phyloP scores from a whole-genome alignment of 345 rosid genomes.

The Carallia brachiata region DNA sequence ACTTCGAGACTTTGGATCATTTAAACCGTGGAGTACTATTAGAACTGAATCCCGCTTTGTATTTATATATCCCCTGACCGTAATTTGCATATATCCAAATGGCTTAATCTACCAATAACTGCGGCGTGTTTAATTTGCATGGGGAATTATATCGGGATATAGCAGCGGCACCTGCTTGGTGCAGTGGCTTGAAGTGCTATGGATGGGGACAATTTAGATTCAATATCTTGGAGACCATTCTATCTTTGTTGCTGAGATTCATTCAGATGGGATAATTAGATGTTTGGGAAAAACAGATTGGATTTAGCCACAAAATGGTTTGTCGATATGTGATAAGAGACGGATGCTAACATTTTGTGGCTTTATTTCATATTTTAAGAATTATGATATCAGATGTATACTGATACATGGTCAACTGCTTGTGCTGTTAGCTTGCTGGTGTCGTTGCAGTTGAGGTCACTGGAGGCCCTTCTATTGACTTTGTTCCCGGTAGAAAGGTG shows the following conservation, averaged over 20 bases:
- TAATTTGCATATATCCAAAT: background rate
- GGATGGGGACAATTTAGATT: background rate
- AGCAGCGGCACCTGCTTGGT: background rate
- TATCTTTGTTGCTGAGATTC: background rate
- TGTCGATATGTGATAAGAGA: background rate
- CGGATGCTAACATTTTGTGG: background rate
- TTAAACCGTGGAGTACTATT: background rate
- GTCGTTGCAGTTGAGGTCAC: slow-evolving; percentile 96
- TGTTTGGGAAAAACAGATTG: background rate
- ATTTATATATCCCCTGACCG: background rate
- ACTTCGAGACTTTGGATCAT: background rate
- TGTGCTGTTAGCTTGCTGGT: slow-evolving; percentile 70
- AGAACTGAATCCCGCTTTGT: background rate
- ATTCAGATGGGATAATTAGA: background rate
- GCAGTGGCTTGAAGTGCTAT: background rate
- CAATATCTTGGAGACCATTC: background rate
- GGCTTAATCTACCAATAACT: background rate
- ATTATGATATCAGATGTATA: background rate
- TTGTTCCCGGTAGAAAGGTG: slow-evolving; percentile 94
- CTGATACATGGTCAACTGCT: slow-evolving; percentile 5
- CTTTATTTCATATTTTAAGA: background rate
- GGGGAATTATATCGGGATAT: background rate
- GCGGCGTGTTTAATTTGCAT: background rate
- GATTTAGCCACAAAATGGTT: background rate
- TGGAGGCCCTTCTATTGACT: slow-evolving; percentile 82